These are phyloP conservation scores for Stentor coeruleus DNA, from an alignment of 73 alveolate species.

Conservation along the genomic window DNA sequence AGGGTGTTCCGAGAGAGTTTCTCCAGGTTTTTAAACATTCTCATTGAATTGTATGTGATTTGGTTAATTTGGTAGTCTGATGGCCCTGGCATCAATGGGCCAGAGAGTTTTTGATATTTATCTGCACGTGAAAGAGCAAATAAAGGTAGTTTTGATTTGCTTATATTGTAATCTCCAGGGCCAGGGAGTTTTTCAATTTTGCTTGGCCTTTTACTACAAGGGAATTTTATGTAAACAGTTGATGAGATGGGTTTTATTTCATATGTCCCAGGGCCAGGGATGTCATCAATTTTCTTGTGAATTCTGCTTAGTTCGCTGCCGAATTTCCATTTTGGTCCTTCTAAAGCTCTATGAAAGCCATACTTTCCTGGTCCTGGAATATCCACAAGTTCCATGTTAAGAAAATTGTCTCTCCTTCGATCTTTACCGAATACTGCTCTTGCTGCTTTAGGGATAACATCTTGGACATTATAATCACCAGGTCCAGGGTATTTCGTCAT, in stretches of 20 bases:
- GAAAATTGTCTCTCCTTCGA: background rate
- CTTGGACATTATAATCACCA: background rate
- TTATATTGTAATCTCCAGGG: constrained; percentile 9
- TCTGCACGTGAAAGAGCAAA: background rate
- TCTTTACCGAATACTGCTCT: background rate
- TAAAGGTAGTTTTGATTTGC: background rate
- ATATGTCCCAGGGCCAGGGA: background rate
- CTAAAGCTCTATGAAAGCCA: background rate
- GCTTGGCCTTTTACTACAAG: background rate
- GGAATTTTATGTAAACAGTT: background rate
- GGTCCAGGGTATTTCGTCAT: constrained; percentile 1
- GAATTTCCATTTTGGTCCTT: constrained; percentile 10
- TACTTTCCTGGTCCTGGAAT: constrained; percentile 22
- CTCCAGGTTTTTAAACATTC: background rate
- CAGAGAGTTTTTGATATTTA: background rate
- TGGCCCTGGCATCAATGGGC: background rate
- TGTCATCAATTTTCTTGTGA: background rate
- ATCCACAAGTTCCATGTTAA: background rate
- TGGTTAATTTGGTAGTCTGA: too few relatives aligned
- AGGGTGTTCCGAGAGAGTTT: background rate
- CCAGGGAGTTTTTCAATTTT: background rate
- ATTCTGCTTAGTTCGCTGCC: background rate
- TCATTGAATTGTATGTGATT: too few relatives aligned
- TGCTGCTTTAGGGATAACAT: background rate
- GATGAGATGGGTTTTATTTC: background rate